Percentiles rank a stretch among this genome's conserved stretches.
Conservation (phyloP, 805 yeast species). For the Candida ipomoeae region DNA sequence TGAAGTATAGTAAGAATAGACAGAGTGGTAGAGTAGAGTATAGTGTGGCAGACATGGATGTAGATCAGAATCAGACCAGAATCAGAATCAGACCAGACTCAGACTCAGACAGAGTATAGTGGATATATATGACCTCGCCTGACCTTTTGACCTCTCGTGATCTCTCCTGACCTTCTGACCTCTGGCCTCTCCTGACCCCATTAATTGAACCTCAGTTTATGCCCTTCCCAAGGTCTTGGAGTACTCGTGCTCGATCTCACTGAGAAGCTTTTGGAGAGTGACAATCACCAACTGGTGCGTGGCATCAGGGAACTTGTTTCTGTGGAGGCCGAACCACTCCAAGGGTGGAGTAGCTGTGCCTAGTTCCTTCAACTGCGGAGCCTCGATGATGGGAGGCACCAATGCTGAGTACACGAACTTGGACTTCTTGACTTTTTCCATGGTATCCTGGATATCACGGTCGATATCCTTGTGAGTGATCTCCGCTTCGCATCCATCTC, state of each 20-base stretch:
- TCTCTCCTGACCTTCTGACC: too few relatives aligned
- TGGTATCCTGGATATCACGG: conserved; percentile 34
- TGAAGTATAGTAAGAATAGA: too few relatives aligned
- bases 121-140: too few relatives aligned
- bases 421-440: conserved; percentile 33
- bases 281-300: conserved; percentile 79
- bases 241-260: conserved; percentile 57
- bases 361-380: conserved; percentile 84
- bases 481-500: neutral
- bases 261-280: conserved; percentile 67
- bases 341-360: conserved; percentile 98
- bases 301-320: conserved; percentile 78
- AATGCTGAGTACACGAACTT: conserved; percentile 58
- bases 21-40: too few relatives aligned
- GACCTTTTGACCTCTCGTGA: too few relatives aligned
- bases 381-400: conserved; percentile 75
- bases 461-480: conserved; percentile 23
- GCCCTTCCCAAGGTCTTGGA: conserved; percentile 47
- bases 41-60: too few relatives aligned
- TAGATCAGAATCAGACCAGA: too few relatives aligned
- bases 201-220: neutral
- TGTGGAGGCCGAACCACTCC: conserved; percentile 95
- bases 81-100: too few relatives aligned
- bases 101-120: too few relatives aligned
- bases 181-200: too few relatives aligned